phyloP scores from a whole-genome alignment of 768 basidiomycete genomes.

The Lentinula aciculospora region DNA sequence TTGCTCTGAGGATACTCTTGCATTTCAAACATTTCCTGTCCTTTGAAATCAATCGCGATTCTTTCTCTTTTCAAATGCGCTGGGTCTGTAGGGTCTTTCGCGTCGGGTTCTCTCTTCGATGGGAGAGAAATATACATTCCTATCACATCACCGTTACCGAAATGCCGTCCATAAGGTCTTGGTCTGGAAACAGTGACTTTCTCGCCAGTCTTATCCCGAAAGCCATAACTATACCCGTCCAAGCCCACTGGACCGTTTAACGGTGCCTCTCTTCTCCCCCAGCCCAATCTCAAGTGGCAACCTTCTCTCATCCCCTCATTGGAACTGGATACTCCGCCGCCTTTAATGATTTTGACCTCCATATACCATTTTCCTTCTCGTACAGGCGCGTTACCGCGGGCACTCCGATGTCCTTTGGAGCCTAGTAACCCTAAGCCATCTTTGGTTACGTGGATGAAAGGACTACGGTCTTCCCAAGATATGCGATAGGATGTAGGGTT shows the following conservation, averaged over 20 bases:
- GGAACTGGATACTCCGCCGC: constrained; percentile 53
- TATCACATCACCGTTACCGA: constrained; percentile 79
- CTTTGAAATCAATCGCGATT: constrained; percentile 91
- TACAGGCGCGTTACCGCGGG: constrained; percentile 84
- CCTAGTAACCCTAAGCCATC: constrained; percentile 76
- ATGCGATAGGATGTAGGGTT: constrained; percentile 65
- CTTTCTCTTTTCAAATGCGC: constrained; percentile 83
- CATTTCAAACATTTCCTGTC: constrained; percentile 95
- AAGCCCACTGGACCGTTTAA: constrained; percentile 89
- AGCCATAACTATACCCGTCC: constrained; percentile 91
- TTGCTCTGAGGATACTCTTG: constrained; percentile 84
- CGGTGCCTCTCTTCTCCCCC: constrained; percentile 89
- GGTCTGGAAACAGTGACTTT: constrained; percentile 83
- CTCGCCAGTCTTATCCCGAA: constrained; percentile 89
- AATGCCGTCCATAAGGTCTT: constrained; percentile 68
- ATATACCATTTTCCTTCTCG: constrained; percentile 92
- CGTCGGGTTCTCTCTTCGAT: constrained; percentile 48
- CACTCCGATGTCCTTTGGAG: constrained; percentile 87
- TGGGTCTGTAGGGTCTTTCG: constrained; percentile 70
- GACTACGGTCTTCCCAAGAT: constrained; percentile 89
- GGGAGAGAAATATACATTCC: constrained; percentile 94
- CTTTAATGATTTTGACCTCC: constrained; percentile 77
- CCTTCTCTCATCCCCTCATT: constrained; percentile 53
- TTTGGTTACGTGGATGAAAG: constrained; percentile 71
- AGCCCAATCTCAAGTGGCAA: constrained; percentile 85